phyloP scores from a whole-genome alignment of 352 stramenopile species.

The Pythium periplocum region DNA sequence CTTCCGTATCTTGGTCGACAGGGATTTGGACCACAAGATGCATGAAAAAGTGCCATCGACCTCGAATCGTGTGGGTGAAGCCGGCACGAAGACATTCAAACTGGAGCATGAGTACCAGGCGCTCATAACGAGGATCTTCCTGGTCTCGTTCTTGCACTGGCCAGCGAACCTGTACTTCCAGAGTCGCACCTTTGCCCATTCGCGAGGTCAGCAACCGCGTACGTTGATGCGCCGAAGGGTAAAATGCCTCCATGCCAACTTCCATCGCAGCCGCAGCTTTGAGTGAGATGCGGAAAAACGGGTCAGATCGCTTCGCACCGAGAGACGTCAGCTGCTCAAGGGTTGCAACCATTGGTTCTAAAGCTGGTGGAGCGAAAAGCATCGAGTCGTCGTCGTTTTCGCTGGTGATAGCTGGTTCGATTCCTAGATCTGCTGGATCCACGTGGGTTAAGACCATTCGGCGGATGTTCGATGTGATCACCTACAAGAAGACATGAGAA shows the following conservation, averaged over 20 bases:
- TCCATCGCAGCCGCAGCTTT: slow-evolving; percentile 81
- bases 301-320: slow-evolving; percentile 70
- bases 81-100: slow-evolving; percentile 77
- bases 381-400: slow-evolving; percentile 31
- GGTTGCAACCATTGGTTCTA: slow-evolving; percentile 55
- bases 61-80: slow-evolving; percentile 64
- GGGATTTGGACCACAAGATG: slow-evolving; percentile 77
- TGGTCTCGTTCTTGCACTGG: slow-evolving; percentile 82
- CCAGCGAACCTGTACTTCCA: slow-evolving; percentile 85
- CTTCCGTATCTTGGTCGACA: slow-evolving; percentile 32
- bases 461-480: slow-evolving; percentile 76
- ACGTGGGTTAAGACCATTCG: slow-evolving; percentile 75
- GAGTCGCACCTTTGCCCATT: slow-evolving; percentile 78
- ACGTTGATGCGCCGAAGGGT: slow-evolving; percentile 77
- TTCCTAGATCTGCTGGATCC: slow-evolving; percentile 69
- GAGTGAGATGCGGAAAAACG: slow-evolving; percentile 76
- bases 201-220: slow-evolving; percentile 75
- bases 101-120: slow-evolving; percentile 83
- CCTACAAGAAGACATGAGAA: slow-evolving; percentile 19
- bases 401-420: slow-evolving; percentile 29
- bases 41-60: slow-evolving; percentile 83
- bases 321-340: slow-evolving; percentile 80
- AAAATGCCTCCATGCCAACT: slow-evolving; percentile 84
- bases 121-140: slow-evolving; percentile 83
- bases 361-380: slow-evolving; percentile 47